These are phyloP conservation scores for Yamadazyma atmosphaerica DNA, from an alignment of 1,139 yeast genomes.

Conservation along the genomic window DNA sequence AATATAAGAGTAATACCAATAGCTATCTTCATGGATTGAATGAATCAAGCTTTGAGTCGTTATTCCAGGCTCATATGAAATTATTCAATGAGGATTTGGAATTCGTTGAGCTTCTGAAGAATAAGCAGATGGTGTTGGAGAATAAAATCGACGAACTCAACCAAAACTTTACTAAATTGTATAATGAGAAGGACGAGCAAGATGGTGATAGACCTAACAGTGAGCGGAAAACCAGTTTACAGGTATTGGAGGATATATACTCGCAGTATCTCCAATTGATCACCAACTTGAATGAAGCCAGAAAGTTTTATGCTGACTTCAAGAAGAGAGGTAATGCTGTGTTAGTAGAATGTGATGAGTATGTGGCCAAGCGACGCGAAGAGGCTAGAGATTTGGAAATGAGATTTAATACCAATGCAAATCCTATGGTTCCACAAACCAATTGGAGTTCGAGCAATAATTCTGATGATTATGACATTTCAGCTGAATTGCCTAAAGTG, in stretches of 20 bases:
- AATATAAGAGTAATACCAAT: constrained; percentile 31
- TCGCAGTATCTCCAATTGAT: constrained; percentile 56
- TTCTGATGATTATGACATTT: background rate
- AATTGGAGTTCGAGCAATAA: background rate
- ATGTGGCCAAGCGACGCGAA: constrained; percentile 50
- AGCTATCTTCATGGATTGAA: constrained; percentile 18
- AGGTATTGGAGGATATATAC: constrained; percentile 54
- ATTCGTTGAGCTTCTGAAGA: constrained; percentile 36
- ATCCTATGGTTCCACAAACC: constrained; percentile 1
- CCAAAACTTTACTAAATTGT: constrained; percentile 30
- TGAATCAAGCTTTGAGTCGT: constrained; percentile 31
- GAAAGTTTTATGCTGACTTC: constrained; percentile 68
- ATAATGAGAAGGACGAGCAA: constrained; percentile 16
- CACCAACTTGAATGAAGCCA: constrained; percentile 66
- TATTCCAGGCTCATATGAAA: constrained; percentile 37
- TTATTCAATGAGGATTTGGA: constrained; percentile 42
- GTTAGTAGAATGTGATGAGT: constrained; percentile 52
- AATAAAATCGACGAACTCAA: constrained; percentile 42
- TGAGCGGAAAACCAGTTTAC: constrained; percentile 52
- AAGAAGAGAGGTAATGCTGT: constrained; percentile 49
- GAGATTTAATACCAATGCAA: background rate
- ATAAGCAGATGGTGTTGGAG: constrained; percentile 45
- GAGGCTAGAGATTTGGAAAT: constrained; percentile 55
- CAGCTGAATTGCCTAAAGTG: constrained; percentile 8
- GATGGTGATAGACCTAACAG: constrained; percentile 12